A percentile compares a stretch with the other conserved stretches of the same genome.
phyloP scores from a whole-genome alignment of 169 alveolate species.

The Cryptosporidium muris region DNA sequence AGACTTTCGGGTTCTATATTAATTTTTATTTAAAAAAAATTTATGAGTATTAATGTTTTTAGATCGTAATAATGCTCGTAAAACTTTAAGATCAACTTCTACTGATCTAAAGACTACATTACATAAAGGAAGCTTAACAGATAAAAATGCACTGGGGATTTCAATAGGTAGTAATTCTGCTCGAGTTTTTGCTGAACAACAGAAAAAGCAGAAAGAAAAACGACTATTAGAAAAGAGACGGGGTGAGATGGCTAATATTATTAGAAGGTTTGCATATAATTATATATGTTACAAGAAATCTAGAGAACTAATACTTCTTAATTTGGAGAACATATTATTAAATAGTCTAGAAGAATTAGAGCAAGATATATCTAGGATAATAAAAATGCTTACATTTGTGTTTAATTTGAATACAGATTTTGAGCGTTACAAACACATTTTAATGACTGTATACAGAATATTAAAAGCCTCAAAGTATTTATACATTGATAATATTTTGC shows the following conservation, averaged over 20 bases:
- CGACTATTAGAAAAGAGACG: constrained; percentile 9
- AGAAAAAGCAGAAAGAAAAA: constrained; percentile 44
- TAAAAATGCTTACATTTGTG: constrained; percentile 10
- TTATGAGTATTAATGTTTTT: background rate
- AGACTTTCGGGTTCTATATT: too few species aligned
- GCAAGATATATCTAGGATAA: background rate
- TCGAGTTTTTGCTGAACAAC: background rate
- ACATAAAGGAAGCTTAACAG: constrained; percentile 4
- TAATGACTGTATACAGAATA: background rate
- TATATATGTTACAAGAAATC: background rate
- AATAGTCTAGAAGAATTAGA: background rate
- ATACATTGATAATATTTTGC: background rate
- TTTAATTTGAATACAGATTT: too few species aligned
- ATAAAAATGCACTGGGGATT: constrained; percentile 16
- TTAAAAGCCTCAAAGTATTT: constrained; percentile 1
- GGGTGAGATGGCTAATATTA: constrained; percentile 10
- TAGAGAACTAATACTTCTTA: background rate
- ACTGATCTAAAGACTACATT: background rate
- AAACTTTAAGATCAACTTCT: constrained; percentile 1
- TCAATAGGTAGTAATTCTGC: constrained; percentile 31
- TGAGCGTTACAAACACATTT: background rate
- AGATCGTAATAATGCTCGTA: constrained; percentile 13
- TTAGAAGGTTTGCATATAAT: background rate
- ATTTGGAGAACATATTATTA: background rate
- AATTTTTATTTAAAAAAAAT: too few species aligned